Percentiles rank a stretch among this genome's conserved stretches.
phyloP scores from a whole-genome alignment of 441 rosid genomes.

The Erodium texanum region DNA sequence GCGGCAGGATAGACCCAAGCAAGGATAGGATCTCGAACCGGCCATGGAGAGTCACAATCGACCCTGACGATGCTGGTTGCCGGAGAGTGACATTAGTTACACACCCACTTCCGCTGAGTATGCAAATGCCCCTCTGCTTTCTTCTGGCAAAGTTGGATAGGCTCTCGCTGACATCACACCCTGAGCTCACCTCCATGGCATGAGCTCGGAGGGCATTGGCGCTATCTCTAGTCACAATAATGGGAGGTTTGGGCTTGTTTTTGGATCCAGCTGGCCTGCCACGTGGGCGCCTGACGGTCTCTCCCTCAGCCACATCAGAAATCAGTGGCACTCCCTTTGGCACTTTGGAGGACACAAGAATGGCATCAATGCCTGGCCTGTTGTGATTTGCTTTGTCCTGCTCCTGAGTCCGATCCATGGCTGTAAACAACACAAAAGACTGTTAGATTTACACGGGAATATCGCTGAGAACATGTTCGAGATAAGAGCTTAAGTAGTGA shows the following conservation, averaged over 20 bases:
- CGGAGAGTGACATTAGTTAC: conserved; percentile 58
- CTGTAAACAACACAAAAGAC: no score
- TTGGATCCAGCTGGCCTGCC: conserved; percentile 70
- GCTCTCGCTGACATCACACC: conserved; percentile 50
- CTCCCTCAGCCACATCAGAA: conserved; percentile 43
- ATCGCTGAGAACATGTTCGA: conserved; percentile 14
- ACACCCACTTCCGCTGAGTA: conserved; percentile 61
- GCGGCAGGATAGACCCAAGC: conserved; percentile 62
- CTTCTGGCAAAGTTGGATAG: conserved; percentile 42
- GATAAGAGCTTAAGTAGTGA: conserved; percentile 48
- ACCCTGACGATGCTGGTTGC: conserved; percentile 56
- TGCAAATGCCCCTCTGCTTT: conserved; percentile 49
- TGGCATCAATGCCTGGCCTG: conserved; percentile 28
- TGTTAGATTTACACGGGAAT: neutral
- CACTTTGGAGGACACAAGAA: conserved; percentile 32
- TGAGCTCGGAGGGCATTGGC: conserved; percentile 58
- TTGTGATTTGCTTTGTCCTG: conserved; percentile 31
- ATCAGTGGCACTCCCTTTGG: conserved; percentile 47
- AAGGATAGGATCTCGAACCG: conserved; percentile 65
- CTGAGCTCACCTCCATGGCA: conserved; percentile 62
- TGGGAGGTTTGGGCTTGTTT: conserved; percentile 72
- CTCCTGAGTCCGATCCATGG: conserved; percentile 44
- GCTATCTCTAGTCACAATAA: conserved; percentile 55
- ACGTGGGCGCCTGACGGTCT: conserved; percentile 50
- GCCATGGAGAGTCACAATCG: conserved; percentile 57